phyloP scores from a whole-genome alignment of 1,284 basidiomycete species.

The Puccinia hordei region DNA sequence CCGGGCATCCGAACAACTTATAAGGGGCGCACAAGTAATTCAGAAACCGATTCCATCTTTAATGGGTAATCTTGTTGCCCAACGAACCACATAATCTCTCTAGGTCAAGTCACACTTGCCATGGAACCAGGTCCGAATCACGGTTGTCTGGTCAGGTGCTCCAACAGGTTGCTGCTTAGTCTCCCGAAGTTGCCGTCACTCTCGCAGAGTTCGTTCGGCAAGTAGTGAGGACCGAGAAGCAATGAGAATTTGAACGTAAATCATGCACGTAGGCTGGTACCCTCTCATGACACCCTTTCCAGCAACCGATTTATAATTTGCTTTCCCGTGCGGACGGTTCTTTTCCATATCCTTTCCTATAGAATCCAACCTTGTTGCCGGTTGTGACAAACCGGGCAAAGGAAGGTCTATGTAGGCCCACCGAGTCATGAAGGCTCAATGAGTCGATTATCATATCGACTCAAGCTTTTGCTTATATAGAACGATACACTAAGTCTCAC shows the following conservation, averaged over 20 bases:
- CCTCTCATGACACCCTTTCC: too few relatives aligned
- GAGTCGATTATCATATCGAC: constrained; percentile 11
- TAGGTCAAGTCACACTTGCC: constrained; percentile 28
- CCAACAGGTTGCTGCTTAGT: constrained; percentile 2
- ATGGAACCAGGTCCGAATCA: not conserved
- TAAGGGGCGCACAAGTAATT: constrained; percentile 21
- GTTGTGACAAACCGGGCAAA: constrained; percentile 2
- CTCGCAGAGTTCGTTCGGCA: constrained; percentile 3
- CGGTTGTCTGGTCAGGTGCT: not conserved
- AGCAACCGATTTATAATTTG: not conserved
- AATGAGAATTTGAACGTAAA: not conserved
- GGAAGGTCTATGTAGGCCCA: not conserved
- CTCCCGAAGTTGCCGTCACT: constrained; percentile 2
- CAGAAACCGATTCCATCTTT: constrained; percentile 11
- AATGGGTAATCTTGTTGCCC: not conserved
- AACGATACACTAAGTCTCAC: not conserved
- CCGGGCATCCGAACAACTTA: constrained; percentile 5
- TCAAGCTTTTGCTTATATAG: not conserved
- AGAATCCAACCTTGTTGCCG: not conserved
- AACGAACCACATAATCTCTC: not conserved
- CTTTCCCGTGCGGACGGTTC: constrained; percentile 1
- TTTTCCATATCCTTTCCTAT: not conserved
- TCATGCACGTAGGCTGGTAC: not conserved
- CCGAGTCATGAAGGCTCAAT: not conserved
- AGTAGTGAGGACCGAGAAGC: not conserved